These are phyloP conservation scores for Tillandsia leiboldiana DNA, from an alignment of 176 grass and related monocot genomes.

Conservation along the genomic window DNA sequence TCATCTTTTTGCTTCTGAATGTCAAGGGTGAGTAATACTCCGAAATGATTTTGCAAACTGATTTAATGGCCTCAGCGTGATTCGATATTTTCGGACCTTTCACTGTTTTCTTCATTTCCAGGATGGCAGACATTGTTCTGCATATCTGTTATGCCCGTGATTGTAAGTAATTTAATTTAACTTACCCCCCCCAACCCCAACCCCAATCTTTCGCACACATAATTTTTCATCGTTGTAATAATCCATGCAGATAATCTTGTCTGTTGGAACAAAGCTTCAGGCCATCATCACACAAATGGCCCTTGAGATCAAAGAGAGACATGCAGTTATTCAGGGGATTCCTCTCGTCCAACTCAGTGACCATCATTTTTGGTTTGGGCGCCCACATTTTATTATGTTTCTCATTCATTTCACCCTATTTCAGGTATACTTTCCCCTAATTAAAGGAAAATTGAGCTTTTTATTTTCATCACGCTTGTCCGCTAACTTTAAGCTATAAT, in stretches of 20 bases:
- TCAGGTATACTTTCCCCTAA: conserved; percentile 28
- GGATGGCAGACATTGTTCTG: conserved; percentile 75
- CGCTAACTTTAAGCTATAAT: background rate
- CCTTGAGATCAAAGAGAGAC: conserved; percentile 85
- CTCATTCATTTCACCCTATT: conserved; percentile 95
- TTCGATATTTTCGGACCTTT: conserved; percentile 1
- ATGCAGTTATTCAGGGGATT: conserved; percentile 93
- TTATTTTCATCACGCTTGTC: background rate
- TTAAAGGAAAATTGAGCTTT: background rate
- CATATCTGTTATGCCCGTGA: conserved; percentile 74
- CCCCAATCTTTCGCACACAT: background rate
- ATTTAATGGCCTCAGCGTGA: background rate
- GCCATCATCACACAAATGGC: conserved; percentile 93
- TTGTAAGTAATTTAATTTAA: conserved; percentile 29
- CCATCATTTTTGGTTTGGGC: conserved; percentile 78
- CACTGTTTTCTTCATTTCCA: conserved; percentile 16
- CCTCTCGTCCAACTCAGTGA: conserved; percentile 94
- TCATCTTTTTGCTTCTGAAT: conserved; percentile 74
- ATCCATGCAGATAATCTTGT: conserved; percentile 61
- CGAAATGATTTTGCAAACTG: background rate
- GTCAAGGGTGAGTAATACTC: conserved; percentile 36
- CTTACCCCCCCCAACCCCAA: background rate
- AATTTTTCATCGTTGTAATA: background rate
- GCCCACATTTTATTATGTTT: conserved; percentile 59
- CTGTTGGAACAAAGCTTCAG: conserved; percentile 86